Evolutionary conservation across 805 yeast genomes (phyloP), one percentile per base, ranked within the genome.

Genomic region (Cyberlindnera veronae): DNA sequence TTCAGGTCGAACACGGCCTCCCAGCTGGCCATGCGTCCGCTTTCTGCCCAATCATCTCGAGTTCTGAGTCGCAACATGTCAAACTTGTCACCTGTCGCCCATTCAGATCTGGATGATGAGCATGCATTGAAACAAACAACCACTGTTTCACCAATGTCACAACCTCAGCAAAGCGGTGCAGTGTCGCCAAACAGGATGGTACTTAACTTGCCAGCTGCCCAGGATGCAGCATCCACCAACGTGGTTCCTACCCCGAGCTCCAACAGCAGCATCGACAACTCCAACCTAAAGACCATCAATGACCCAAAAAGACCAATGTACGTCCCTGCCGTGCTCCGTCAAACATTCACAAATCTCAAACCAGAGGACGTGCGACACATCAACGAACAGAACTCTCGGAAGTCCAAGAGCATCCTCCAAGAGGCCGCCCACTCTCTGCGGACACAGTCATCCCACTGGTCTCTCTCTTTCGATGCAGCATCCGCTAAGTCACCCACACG

Each of bases 241-340:
- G 32, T 33, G 39, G 41, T 34, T 4, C 37, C 37, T 4, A 37
- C 45, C 5, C 42, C 45, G 16, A 38, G 39, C 38, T 26, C 48
- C 13, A 32, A 36, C 34, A 34, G 45, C 49, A 38, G 44, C 39
- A 29, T 41, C 39, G 43, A 50, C 30, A 42, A 38, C 23, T 21
- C 50, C n/a, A 45, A 38, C 20, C 19, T 33, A 38, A 44, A 80
- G 57, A 95, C 88, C 54, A 78, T 89, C 46, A 78, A 79, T 42
- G 83, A 82, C 34, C 90, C 88, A 48, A 77, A 88, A 59, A 83
- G 86, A 54, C 96, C 97, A 9, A 67, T 90, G 67, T 90, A 88
- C 55, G 71, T 84, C 0, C 98, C 98, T 0, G 96, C 96, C 0
- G 98, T 90, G 10, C 68, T 90, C 38, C 73, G 86, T 50, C 72